phyloP scores from a whole-genome alignment of 2,329 filamentous ascomycete genomes.

The Colletotrichum tamarilloi region DNA sequence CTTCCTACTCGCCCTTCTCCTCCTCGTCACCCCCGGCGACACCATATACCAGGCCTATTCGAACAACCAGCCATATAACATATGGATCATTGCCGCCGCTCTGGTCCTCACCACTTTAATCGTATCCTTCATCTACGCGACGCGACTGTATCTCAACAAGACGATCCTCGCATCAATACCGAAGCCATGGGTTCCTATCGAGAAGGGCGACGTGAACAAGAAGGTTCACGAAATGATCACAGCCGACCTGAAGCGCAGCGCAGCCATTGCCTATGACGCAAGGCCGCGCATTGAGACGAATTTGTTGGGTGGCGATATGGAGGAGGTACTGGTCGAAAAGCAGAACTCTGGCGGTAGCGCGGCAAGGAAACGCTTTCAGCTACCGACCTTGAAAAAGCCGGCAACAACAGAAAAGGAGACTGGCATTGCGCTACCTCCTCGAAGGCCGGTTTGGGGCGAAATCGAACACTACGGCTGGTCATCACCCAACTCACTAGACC shows the following conservation, averaged over 20 bases:
- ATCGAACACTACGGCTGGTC: slow-evolving; percentile 91
- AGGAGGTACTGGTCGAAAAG: slow-evolving; percentile 26
- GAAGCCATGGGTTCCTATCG: slow-evolving; percentile 85
- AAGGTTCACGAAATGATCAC: slow-evolving; percentile 81
- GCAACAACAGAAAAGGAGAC: slow-evolving; percentile 50
- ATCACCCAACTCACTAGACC: slow-evolving; percentile 78
- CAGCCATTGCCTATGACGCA: slow-evolving; percentile 82
- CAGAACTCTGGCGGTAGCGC: slow-evolving; percentile 34
- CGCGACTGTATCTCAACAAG: slow-evolving; percentile 88
- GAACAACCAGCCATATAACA: slow-evolving; percentile 77
- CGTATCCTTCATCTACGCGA: slow-evolving; percentile 81
- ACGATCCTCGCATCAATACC: slow-evolving; percentile 85
- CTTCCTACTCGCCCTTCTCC: slow-evolving; percentile 76
- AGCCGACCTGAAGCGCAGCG: slow-evolving; percentile 79
- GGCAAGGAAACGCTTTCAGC: slow-evolving; percentile 36
- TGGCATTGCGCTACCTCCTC: slow-evolving; percentile 59
- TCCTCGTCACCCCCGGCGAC: slow-evolving; percentile 85
- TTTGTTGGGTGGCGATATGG: slow-evolving; percentile 32
- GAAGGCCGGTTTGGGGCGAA: slow-evolving; percentile 78
- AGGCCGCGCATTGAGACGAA: slow-evolving; percentile 68
- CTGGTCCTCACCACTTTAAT: slow-evolving; percentile 80
- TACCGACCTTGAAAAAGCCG: slow-evolving; percentile 48
- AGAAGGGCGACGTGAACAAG: slow-evolving; percentile 83
- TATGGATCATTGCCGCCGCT: slow-evolving; percentile 82
- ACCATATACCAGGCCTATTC: slow-evolving; percentile 80